phyloP scores from a whole-genome alignment of 352 stramenopile genomes.

The Phytopythium litorale region DNA sequence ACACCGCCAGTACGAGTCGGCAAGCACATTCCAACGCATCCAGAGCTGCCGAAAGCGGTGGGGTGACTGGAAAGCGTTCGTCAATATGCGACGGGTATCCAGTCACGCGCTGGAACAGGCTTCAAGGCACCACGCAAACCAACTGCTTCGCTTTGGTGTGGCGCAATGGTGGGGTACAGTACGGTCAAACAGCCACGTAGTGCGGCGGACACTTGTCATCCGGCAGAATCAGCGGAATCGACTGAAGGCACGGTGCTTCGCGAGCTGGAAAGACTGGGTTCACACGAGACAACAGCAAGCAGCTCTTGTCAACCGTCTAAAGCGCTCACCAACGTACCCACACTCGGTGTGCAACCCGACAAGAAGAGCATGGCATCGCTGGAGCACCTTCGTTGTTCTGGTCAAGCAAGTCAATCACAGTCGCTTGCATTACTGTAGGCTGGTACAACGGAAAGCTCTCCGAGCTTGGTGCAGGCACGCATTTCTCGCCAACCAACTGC shows the following conservation, averaged over 20 bases:
- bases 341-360: not conserved
- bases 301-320: not conserved
- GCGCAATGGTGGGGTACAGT: conserved; percentile 16
- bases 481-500: not conserved
- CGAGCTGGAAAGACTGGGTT: conserved; percentile 11
- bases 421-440: not conserved
- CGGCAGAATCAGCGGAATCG: conserved; percentile 16
- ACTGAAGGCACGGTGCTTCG: conserved; percentile 22
- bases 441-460: not conserved
- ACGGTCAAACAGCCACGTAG: conserved; percentile 16
- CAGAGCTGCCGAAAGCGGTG: not conserved
- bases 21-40: not conserved
- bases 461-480: not conserved
- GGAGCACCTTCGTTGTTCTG: not conserved
- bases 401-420: not conserved
- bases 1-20: not conserved
- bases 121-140: conserved; percentile 11
- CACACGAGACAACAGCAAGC: not conserved
- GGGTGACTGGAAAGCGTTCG: not conserved
- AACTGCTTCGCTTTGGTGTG: conserved; percentile 21
- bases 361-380: not conserved
- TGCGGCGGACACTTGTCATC: conserved; percentile 14
- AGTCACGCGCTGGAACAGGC: conserved; percentile 8
- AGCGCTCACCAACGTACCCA: not conserved
- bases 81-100: not conserved